These are phyloP conservation scores for Arachnomyces sp. DNA, from an alignment of 2,329 filamentous ascomycete genomes.

Conservation along the genomic window DNA sequence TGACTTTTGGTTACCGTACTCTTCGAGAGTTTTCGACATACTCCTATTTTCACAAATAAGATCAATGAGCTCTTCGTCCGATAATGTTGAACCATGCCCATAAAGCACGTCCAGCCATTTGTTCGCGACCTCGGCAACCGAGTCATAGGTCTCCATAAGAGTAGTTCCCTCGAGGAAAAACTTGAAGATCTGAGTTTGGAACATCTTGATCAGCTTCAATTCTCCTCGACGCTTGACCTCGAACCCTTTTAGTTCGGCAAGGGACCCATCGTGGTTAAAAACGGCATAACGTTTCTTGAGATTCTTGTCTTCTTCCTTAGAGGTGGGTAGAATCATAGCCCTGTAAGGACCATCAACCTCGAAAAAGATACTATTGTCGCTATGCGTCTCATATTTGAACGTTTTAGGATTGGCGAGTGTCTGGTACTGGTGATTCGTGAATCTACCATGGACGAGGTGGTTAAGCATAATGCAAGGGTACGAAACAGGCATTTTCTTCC, in stretches of 20 bases:
- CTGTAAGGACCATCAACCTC: conserved; percentile 97
- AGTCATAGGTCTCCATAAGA: conserved; percentile 77
- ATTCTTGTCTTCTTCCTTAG: conserved; percentile 98
- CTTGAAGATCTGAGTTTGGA: conserved; percentile 98
- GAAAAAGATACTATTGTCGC: conserved; percentile 99
- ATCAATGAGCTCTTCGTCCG: conserved; percentile 95
- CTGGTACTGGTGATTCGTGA: conserved; percentile 97
- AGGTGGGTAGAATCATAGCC: conserved; percentile 94
- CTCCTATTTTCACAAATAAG: conserved; percentile 99
- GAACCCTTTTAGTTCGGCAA: conserved; percentile 94
- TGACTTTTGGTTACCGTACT: conserved; percentile 92
- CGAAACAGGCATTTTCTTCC: conserved; percentile 92
- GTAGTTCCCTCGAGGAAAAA: conserved; percentile 93
- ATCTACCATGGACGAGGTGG: conserved; percentile 86
- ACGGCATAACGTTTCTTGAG: conserved; percentile 98
- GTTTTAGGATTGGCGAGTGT: conserved; percentile 69
- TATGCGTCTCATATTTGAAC: conserved; percentile 91
- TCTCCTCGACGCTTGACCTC: conserved; percentile 97
- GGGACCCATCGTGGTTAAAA: conserved; percentile 93
- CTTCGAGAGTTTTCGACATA: conserved; percentile 94
- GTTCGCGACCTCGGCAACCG: conserved; percentile 92
- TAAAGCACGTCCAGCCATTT: conserved; percentile 94
- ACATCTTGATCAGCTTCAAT: conserved; percentile 98
- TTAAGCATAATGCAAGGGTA: conserved; percentile 99
- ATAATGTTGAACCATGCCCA: conserved; percentile 77